Evolutionary conservation across 192 early-diverging fungal genomes (phyloP).

Genomic region (Oehlia diaphana): DNA sequence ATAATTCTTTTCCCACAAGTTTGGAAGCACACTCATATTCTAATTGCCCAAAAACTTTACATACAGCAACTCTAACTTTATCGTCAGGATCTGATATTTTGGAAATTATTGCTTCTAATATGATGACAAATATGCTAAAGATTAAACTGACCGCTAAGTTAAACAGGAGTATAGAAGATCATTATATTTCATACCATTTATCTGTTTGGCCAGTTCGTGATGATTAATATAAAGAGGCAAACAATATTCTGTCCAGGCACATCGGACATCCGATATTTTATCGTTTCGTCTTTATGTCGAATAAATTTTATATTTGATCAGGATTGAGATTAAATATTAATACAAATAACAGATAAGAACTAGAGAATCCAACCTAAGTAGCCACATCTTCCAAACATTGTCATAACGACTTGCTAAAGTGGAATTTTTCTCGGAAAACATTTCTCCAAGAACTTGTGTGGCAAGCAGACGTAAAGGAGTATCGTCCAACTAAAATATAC

Average conservation of each 20-base stretch:
- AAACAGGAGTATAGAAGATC: too few relatives aligned
- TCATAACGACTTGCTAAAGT: conserved; percentile 74
- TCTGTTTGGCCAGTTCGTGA: conserved; percentile 65
- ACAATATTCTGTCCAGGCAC: conserved; percentile 72
- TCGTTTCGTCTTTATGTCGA: conserved; percentile 62
- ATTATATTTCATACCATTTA: conserved; percentile 55
- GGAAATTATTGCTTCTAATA: conserved; percentile 55
- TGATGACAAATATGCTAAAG: neutral
- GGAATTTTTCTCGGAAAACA: conserved; percentile 82
- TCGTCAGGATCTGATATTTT: conserved; percentile 92
- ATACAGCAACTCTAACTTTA: conserved; percentile 76
- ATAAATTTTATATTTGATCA: neutral
- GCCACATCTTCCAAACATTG: conserved; percentile 82
- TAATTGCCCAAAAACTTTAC: conserved; percentile 67
- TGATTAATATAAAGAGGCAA: conserved; percentile 68
- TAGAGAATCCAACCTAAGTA: conserved; percentile 56
- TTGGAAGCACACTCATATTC: conserved; percentile 61
- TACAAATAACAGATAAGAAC: neutral
- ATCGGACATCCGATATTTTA: conserved; percentile 66
- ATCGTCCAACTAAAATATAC: conserved; percentile 59
- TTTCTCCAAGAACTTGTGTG: conserved; percentile 77
- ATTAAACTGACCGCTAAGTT: neutral
- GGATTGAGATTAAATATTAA: too few relatives aligned
- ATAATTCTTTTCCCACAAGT: conserved; percentile 55
- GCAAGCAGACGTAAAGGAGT: conserved; percentile 74